A percentile compares a stretch with the other conserved stretches of the same genome.
Conservation (phyloP, 2,329 filamentous ascomycete species). For the Nemania bipapillata region DNA sequence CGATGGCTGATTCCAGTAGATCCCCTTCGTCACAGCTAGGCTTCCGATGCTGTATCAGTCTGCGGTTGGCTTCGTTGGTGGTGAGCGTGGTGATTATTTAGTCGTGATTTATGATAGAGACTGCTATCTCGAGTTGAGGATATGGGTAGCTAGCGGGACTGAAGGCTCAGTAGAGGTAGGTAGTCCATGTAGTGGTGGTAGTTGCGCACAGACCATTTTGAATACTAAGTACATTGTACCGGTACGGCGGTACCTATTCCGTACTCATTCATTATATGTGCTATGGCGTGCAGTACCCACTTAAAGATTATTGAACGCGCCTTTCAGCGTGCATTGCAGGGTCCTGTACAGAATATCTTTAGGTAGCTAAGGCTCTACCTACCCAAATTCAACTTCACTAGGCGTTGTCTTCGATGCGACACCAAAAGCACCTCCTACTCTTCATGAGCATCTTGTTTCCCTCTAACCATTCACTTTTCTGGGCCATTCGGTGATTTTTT, state of each 20-base stretch:
- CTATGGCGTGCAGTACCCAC: too few relatives aligned
- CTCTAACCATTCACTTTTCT: not conserved
- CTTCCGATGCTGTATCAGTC: conserved; percentile 21
- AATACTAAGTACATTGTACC: not conserved
- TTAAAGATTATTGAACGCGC: too few relatives aligned
- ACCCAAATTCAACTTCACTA: not conserved
- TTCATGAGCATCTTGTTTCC: not conserved
- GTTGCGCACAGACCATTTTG: conserved; percentile 31
- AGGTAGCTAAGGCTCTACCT: not conserved
- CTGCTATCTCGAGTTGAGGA: conserved; percentile 13
- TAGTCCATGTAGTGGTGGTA: conserved; percentile 27
- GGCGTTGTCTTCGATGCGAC: not conserved
- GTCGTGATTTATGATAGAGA: not conserved
- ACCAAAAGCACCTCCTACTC: not conserved
- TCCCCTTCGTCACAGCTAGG: conserved; percentile 27
- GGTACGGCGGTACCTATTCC: not conserved
- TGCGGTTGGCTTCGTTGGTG: conserved; percentile 25
- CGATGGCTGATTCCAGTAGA: conserved; percentile 36
- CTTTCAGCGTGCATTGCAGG: not conserved
- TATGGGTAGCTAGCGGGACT: conserved; percentile 23
- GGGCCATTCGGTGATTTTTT: not conserved
- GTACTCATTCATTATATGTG: too few relatives aligned
- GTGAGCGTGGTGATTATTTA: conserved; percentile 27
- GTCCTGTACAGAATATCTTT: not conserved
- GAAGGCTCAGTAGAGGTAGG: conserved; percentile 31